These are phyloP conservation scores for Ustilaginoidea virens DNA, from an alignment of 2,329 filamentous ascomycete genomes.

Conservation along the genomic window DNA sequence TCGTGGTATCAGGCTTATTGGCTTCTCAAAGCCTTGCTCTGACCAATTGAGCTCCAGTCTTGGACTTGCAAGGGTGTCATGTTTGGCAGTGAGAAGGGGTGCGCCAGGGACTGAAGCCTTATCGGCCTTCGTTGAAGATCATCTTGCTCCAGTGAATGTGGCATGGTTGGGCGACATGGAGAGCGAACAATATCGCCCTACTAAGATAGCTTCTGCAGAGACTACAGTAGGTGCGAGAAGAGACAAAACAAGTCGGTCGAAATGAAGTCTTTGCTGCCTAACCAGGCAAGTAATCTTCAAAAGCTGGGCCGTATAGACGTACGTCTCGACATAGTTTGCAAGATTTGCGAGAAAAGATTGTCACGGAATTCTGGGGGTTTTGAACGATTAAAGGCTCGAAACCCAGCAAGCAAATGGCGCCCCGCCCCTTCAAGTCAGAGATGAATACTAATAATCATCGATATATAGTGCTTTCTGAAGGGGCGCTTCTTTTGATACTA, in stretches of 20 bases:
- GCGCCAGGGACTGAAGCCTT: slow-evolving; percentile 43
- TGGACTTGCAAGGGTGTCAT: slow-evolving; percentile 47
- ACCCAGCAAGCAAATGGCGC: too few species aligned
- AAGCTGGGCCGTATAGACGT: too few species aligned
- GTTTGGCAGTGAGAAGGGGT: slow-evolving; percentile 40
- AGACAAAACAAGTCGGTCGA: background rate
- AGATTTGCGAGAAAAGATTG: too few species aligned
- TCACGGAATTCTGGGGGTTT: too few species aligned
- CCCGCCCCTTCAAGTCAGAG: too few species aligned
- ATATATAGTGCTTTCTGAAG: too few species aligned
- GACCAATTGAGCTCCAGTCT: slow-evolving; percentile 39
- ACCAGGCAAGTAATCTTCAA: too few species aligned
- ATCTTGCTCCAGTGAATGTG: slow-evolving; percentile 35
- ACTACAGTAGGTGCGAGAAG: slow-evolving; percentile 19
- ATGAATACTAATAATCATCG: too few species aligned
- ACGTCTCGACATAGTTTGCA: too few species aligned
- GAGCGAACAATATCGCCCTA: slow-evolving; percentile 13
- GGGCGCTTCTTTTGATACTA: too few species aligned
- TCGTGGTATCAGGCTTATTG: slow-evolving; percentile 39
- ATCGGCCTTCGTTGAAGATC: slow-evolving; percentile 36
- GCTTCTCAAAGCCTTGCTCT: slow-evolving; percentile 45
- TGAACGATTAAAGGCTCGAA: too few species aligned
- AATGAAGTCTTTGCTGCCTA: background rate
- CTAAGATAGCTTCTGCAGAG: slow-evolving; percentile 20
- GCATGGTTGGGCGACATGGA: slow-evolving; percentile 30